Base-by-base conservation (phyloP, 352 stramenopile genomes). In the Albugo candida region DNA sequence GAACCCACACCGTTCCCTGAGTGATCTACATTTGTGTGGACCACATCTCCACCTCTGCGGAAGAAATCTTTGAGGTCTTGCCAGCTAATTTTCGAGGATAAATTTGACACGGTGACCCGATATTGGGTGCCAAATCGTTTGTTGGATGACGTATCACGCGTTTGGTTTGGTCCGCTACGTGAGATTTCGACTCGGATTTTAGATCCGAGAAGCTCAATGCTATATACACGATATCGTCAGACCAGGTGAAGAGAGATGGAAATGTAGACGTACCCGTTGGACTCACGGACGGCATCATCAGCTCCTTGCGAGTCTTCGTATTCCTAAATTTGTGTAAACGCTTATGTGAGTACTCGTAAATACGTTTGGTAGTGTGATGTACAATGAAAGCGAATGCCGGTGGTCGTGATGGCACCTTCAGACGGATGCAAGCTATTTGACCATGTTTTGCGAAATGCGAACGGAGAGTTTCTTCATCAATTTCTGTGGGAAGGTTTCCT, bases 1-100 rank as follows among this genome's bases (percentile, higher is more conserved):
- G 65, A 82, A 1, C 69, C 74, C 13, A 60, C 62, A 4, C 70
- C 75, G 50, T 63, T 69, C 5, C 75, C 75, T 36, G 65, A 63
- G 1, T 65, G 59, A 54, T 87, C 70, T 38, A 84, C 72, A 43
- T 84, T 64, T 5, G 61, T 63, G 48, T 78, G 64, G 16, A 77
- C 59, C n/a, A 84, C 72, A 47, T 87, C 75, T 24, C 64, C 70
- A 0, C 60, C 66, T 36, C 62, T 54, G 1, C 60, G 61, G 2
- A 84, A 53, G 44, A 80, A 76, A 49, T 78, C 66, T 48, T 82
- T 81, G 31, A 84, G 58, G 35, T 84, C 75, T 49, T 70, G 60
- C 60, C 58, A 71, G 13, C 61, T 82, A 47, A 78, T 70, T 0
- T 51, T 49, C 3, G 52, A 49, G 8, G 68, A 58, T 34, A 87